Evolutionary conservation across 176 grass and related monocot species (phyloP).

Genomic region (Oryza glumipatula): DNA sequence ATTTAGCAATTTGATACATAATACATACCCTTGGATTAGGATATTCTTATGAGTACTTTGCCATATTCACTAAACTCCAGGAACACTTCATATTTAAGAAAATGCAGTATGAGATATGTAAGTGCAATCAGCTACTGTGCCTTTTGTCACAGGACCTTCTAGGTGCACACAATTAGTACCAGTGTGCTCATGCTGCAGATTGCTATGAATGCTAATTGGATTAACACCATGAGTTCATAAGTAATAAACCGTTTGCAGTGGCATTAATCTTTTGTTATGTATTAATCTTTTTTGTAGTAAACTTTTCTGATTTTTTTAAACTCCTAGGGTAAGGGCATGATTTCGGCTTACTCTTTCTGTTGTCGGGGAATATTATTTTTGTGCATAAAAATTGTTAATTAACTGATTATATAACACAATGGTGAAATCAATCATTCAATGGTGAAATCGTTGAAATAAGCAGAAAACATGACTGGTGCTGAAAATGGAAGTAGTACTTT

Average conservation of each 20-base stretch:
- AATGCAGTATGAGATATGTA: conserved; percentile 60
- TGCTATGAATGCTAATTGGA: conserved; percentile 40
- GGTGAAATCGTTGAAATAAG: no score
- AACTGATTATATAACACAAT: no score
- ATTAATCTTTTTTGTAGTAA: no score
- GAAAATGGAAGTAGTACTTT: no score
- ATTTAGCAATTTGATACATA: neutral
- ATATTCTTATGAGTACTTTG: conserved; percentile 60
- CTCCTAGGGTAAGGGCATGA: no score
- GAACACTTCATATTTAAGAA: conserved; percentile 79
- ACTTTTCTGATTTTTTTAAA: no score
- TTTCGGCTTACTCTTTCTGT: no score
- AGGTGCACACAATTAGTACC: conserved; percentile 47
- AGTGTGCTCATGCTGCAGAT: conserved; percentile 66
- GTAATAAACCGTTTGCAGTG: neutral
- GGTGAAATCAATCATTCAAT: no score
- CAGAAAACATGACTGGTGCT: no score
- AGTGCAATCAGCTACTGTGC: conserved; percentile 57
- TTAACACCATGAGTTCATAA: neutral
- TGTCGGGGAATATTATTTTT: no score
- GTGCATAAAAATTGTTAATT: no score
- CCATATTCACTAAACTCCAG: conserved; percentile 57
- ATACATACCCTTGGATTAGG: conserved; percentile 57
- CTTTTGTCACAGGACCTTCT: conserved; percentile 47
- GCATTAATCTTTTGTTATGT: neutral